A percentile compares a stretch with the other conserved stretches of the same genome.
Evolutionary conservation across 2,329 filamentous ascomycete species (phyloP).

Genomic region (Rutstroemia sydowiana): DNA sequence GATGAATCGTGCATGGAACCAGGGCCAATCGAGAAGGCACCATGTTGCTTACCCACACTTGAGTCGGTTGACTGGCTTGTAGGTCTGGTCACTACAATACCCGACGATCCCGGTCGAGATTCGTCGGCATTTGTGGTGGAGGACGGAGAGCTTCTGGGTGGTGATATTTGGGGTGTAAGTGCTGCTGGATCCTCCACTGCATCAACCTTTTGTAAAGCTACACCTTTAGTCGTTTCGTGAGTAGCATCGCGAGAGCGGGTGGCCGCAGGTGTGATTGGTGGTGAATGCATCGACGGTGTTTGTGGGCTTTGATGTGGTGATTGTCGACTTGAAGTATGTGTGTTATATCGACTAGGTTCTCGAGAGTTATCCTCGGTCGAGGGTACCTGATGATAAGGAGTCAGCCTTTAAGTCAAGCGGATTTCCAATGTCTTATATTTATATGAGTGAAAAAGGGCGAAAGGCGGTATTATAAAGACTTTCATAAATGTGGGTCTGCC

Average conservation of each 20-base stretch:
- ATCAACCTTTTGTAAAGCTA: constrained; percentile 32
- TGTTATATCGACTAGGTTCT: constrained; percentile 56
- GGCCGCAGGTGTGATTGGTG: constrained; percentile 80
- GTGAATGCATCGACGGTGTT: constrained; percentile 70
- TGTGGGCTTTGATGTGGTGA: constrained; percentile 63
- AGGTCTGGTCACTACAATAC: constrained; percentile 22
- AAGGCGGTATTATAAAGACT: too few relatives aligned
- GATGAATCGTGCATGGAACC: constrained; percentile 38
- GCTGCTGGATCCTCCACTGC: constrained; percentile 37
- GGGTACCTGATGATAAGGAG: constrained; percentile 38
- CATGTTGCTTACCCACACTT: constrained; percentile 18
- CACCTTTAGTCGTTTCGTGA: constrained; percentile 27
- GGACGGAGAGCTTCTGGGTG: constrained; percentile 43
- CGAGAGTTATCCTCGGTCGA: constrained; percentile 51
- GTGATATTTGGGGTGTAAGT: constrained; percentile 64
- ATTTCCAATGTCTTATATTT: too few relatives aligned
- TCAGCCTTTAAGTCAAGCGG: too few relatives aligned
- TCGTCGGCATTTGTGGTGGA: constrained; percentile 25
- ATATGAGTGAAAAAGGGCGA: too few relatives aligned
- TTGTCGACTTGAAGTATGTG: constrained; percentile 54
- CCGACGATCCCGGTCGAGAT: constrained; percentile 29
- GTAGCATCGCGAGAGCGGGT: constrained; percentile 52
- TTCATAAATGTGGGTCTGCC: too few relatives aligned
- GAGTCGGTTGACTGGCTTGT: constrained; percentile 20
- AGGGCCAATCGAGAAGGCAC: constrained; percentile 29